A percentile compares a stretch with the other conserved stretches of the same genome.
Conservation (phyloP, 805 yeast species). For the Monosporozyma siamensis region DNA sequence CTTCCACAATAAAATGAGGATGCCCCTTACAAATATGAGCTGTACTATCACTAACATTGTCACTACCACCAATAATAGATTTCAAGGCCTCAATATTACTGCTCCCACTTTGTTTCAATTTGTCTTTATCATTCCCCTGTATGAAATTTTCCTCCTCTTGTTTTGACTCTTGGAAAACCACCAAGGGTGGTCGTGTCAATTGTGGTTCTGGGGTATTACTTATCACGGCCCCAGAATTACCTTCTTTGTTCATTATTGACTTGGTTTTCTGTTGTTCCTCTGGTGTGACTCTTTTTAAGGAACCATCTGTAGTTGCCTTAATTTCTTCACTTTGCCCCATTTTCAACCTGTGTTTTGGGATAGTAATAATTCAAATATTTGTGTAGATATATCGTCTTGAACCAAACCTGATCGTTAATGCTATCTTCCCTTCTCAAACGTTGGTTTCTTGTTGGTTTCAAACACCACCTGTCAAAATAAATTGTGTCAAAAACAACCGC, state of each 20-base stretch:
- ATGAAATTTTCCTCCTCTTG: slow-evolving; percentile 15
- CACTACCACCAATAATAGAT: neutral
- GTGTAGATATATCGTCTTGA: no score
- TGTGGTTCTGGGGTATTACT: slow-evolving; percentile 28
- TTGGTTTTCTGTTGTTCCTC: slow-evolving; percentile 8
- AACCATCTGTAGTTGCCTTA: no score
- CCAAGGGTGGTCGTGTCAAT: slow-evolving; percentile 26
- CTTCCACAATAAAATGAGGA: slow-evolving; percentile 53
- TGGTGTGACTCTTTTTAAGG: no score
- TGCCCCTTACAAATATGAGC: neutral
- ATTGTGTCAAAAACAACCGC: neutral
- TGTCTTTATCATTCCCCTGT: neutral
- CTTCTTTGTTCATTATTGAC: slow-evolving; percentile 28
- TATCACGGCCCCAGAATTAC: slow-evolving; percentile 29
- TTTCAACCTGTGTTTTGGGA: no score
- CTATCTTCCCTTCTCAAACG: no score
- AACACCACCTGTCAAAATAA: no score
- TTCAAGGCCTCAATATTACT: neutral
- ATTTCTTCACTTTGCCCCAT: no score
- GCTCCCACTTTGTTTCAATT: neutral
- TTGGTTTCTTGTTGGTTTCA: no score
- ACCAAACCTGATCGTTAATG: no score
- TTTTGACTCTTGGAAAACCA: slow-evolving; percentile 14
- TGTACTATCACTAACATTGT: neutral
- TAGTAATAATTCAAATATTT: no score